phyloP scores from a whole-genome alignment of 176 grass and related monocot species.

The sorghum (Sorghum bicolor) region Sorghum_bicolor_NCBIv3 NC_012875.2:40074501-40075000 shows the following conservation, averaged over 20 bases:
- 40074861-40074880: background rate
- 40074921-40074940: slow-evolving; percentile 83
- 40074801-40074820: background rate
- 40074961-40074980: slow-evolving; percentile 75
- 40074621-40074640: too few species aligned
- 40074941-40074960: slow-evolving; percentile 71
- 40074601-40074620: too few species aligned
- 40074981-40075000: slow-evolving; percentile 48
- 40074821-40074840: background rate
- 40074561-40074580: too few species aligned
- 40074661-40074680: too few species aligned
- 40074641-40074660: too few species aligned
- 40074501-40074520: too few species aligned
- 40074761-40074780: background rate
- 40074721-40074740: background rate
- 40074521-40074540: too few species aligned
- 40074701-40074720: background rate
- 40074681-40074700: too few species aligned
- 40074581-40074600: too few species aligned
- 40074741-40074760: background rate
- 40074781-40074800: background rate
- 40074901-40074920: slow-evolving; percentile 65
- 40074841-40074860: background rate
- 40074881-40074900: background rate
- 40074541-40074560: too few species aligned